Evolutionary conservation across 345 rosid genomes (phyloP).

Genomic region (Hevea brasiliensis): DNA sequence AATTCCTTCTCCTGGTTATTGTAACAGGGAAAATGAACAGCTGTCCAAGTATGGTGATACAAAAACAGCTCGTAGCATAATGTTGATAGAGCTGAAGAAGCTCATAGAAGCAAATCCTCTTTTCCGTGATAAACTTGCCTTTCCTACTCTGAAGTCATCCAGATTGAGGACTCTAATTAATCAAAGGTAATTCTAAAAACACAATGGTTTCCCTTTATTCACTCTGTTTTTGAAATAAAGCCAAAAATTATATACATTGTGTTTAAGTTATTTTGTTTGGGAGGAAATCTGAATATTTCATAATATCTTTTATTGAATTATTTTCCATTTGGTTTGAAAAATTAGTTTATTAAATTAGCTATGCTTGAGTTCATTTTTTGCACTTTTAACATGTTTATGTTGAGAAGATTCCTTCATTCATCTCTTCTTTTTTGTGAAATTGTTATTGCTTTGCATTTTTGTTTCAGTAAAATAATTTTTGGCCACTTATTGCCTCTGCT

Average conservation of each 20-base stretch:
- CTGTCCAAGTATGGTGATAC: constrained; percentile 72
- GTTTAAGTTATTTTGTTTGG: constrained; percentile 8
- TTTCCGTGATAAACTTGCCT: constrained; percentile 66
- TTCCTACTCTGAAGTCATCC: constrained; percentile 66
- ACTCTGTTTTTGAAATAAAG: too few relatives aligned
- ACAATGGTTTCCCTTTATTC: background rate
- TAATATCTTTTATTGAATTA: background rate
- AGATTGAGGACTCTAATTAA: constrained; percentile 71
- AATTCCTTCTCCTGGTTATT: background rate
- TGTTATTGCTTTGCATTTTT: background rate
- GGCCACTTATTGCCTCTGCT: background rate
- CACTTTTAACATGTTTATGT: background rate
- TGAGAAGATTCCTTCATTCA: background rate
- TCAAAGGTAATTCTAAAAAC: constrained; percentile 48
- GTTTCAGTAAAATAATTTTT: background rate
- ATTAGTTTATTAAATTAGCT: background rate
- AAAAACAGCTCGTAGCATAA: constrained; percentile 63
- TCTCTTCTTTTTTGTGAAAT: background rate
- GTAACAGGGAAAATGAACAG: constrained; percentile 69
- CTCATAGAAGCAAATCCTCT: constrained; percentile 78
- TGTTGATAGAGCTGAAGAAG: constrained; percentile 67
- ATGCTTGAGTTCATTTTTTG: constrained; percentile 2
- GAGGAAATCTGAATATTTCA: background rate
- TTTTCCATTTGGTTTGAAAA: background rate
- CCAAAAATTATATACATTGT: background rate